phyloP scores from a whole-genome alignment of 2,329 filamentous ascomycete species.

The Ophiostoma angusticollis region DNA sequence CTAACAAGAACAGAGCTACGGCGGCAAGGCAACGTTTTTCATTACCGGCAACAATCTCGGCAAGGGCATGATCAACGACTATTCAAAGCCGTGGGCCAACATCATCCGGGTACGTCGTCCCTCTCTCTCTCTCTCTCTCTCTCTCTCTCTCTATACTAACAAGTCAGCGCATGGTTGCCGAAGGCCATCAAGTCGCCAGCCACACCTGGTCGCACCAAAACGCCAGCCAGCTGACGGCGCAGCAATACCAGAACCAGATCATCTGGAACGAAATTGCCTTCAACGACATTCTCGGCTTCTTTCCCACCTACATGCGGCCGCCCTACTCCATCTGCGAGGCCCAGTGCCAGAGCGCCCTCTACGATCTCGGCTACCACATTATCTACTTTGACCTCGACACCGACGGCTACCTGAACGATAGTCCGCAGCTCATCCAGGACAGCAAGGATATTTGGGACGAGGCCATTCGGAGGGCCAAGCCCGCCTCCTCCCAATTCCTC shows the following conservation, averaged over 20 bases:
- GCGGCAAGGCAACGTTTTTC: conserved; percentile 56
- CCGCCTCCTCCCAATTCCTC: conserved; percentile 25
- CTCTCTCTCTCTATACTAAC: conserved; percentile 8
- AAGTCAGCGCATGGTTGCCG: conserved; percentile 28
- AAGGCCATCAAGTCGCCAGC: conserved; percentile 35
- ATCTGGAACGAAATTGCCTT: conserved; percentile 33
- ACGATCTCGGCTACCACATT: conserved; percentile 24
- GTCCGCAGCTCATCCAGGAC: conserved; percentile 20
- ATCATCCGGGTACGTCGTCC: conserved; percentile 26
- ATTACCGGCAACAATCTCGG: conserved; percentile 44
- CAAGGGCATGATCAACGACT: conserved; percentile 42
- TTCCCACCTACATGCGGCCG: conserved; percentile 35
- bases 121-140: background rate
- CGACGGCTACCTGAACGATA: conserved; percentile 22
- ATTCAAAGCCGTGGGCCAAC: conserved; percentile 30
- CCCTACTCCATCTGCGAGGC: conserved; percentile 28
- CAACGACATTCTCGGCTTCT: conserved; percentile 28
- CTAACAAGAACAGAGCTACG: conserved; percentile 28
- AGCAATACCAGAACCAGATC: conserved; percentile 27
- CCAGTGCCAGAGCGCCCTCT: conserved; percentile 20
- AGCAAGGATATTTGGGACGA: conserved; percentile 23
- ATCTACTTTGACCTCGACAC: conserved; percentile 26
- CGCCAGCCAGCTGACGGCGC: conserved; percentile 22
- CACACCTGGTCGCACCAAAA: conserved; percentile 36
- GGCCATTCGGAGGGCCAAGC: conserved; percentile 16